Percentiles rank a stretch among this genome's conserved stretches.
Evolutionary conservation across 257 asterid genomes (phyloP).

Genomic region (Gentiana macrophylla): DNA sequence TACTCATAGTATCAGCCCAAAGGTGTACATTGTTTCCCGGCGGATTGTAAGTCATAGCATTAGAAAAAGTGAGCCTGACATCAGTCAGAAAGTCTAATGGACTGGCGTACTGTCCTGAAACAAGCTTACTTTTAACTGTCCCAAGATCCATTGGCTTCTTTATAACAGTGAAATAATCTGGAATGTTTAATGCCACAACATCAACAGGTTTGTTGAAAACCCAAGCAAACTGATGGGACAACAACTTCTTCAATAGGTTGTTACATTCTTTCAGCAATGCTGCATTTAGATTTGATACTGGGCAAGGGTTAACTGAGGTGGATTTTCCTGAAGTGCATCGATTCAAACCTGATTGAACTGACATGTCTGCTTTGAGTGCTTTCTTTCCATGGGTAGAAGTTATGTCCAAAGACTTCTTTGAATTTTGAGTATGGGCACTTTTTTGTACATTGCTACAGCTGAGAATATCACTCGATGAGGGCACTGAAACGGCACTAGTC

Average conservation of each 20-base stretch:
- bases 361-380: constrained; percentile 3
- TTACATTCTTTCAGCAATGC: constrained; percentile 54
- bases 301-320: constrained; percentile 24
- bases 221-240: constrained; percentile 48
- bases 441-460: constrained; percentile 34
- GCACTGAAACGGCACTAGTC: constrained; percentile 30
- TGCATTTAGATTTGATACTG: constrained; percentile 21
- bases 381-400: constrained; percentile 30
- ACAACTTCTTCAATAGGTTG: constrained; percentile 55
- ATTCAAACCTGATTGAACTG: constrained; percentile 31
- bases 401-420: constrained; percentile 29
- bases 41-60: constrained; percentile 81
- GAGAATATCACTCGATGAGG: constrained; percentile 44
- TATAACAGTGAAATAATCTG: constrained; percentile 63
- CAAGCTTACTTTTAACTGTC: constrained; percentile 54
- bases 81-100: constrained; percentile 69
- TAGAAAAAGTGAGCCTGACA: constrained; percentile 70
- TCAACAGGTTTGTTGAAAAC: constrained; percentile 78
- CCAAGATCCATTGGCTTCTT: constrained; percentile 94
- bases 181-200: constrained; percentile 48
- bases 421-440: constrained; percentile 23
- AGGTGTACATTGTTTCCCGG: constrained; percentile 52
- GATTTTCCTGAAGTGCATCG: constrained; percentile 59
- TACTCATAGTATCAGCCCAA: constrained; percentile 50
- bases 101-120: constrained; percentile 38